Conservation (phyloP, 2,329 filamentous ascomycete species). For the Xylariales sp. region DNA sequence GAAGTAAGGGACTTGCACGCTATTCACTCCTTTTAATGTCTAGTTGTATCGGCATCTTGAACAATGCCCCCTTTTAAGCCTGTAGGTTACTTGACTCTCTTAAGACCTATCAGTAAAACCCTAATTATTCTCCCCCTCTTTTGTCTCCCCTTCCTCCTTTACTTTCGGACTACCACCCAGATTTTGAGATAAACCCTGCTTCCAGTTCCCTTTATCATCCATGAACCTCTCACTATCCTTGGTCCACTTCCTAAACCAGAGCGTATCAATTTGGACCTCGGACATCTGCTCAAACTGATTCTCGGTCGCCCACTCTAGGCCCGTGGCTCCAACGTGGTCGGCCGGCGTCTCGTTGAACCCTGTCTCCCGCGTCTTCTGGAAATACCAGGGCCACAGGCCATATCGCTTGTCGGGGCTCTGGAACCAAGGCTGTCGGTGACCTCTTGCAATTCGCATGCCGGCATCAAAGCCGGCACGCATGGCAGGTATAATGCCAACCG, state of each 20-base stretch:
- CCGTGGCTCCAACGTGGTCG: slow-evolving; percentile 21
- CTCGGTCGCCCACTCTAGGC: slow-evolving; percentile 19
- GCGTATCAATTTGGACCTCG: neutral
- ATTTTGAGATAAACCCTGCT: too few relatives aligned
- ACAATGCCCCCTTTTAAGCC: too few relatives aligned
- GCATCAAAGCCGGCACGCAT: slow-evolving; percentile 46
- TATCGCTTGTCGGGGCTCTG: neutral
- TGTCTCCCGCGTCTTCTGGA: neutral
- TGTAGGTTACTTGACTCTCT: too few relatives aligned
- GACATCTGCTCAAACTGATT: slow-evolving; percentile 2
- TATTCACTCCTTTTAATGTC: too few relatives aligned
- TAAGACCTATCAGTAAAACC: too few relatives aligned
- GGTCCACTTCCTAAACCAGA: slow-evolving; percentile 11
- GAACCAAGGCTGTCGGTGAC: slow-evolving; percentile 18
- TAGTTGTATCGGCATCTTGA: neutral
- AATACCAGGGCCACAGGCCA: neutral
- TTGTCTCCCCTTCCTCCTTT: too few relatives aligned
- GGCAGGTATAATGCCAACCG: slow-evolving; percentile 46
- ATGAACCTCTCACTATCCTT: neutral
- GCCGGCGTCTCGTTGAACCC: neutral
- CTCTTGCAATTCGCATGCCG: slow-evolving; percentile 32
- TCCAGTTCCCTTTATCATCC: slow-evolving; percentile 3
- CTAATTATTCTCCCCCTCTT: too few relatives aligned
- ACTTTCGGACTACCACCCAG: too few relatives aligned
- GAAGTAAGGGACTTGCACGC: too few relatives aligned